These are phyloP conservation scores for Aspergillus neotritici DNA, from an alignment of 2,329 filamentous ascomycete species.

Conservation along the genomic window DNA sequence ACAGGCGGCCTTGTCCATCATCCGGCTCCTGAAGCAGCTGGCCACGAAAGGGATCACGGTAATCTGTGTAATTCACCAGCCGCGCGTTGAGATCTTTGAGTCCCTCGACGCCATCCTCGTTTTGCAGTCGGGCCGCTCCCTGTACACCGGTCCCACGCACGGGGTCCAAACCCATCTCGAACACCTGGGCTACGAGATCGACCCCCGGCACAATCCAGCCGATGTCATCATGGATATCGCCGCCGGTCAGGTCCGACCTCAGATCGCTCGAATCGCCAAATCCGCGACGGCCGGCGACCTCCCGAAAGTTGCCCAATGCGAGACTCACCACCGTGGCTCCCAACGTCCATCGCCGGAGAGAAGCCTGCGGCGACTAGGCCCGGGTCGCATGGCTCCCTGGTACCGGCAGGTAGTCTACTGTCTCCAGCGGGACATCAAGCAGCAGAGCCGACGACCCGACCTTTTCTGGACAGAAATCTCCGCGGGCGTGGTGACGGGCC, in stretches of 20 bases:
- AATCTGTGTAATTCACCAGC: slow-evolving; percentile 57
- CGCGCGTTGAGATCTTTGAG: slow-evolving; percentile 54
- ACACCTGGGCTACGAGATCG: slow-evolving; percentile 48
- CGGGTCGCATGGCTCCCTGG: slow-evolving; percentile 44
- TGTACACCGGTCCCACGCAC: slow-evolving; percentile 35
- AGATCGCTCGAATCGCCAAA: no score
- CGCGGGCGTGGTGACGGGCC: background rate
- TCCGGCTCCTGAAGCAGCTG: slow-evolving; percentile 50
- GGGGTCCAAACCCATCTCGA: slow-evolving; percentile 30
- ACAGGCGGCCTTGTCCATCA: slow-evolving; percentile 52
- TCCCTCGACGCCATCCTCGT: slow-evolving; percentile 54
- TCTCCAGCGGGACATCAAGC: slow-evolving; percentile 48
- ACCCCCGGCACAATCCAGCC: slow-evolving; percentile 47
- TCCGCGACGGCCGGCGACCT: no score
- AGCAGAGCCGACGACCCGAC: slow-evolving; percentile 47
- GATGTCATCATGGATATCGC: slow-evolving; percentile 59
- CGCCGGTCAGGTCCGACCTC: slow-evolving; percentile 25
- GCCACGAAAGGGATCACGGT: slow-evolving; percentile 53
- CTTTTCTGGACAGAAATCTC: slow-evolving; percentile 1
- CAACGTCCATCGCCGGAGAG: no score
- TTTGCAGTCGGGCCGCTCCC: slow-evolving; percentile 50
- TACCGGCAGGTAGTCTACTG: slow-evolving; percentile 50
- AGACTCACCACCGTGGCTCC: no score
- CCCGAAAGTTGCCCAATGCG: no score
- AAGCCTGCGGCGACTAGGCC: no score